These are phyloP conservation scores for Ceratocystis papillata DNA, from an alignment of 2,329 filamentous ascomycete genomes.

Conservation along the genomic window DNA sequence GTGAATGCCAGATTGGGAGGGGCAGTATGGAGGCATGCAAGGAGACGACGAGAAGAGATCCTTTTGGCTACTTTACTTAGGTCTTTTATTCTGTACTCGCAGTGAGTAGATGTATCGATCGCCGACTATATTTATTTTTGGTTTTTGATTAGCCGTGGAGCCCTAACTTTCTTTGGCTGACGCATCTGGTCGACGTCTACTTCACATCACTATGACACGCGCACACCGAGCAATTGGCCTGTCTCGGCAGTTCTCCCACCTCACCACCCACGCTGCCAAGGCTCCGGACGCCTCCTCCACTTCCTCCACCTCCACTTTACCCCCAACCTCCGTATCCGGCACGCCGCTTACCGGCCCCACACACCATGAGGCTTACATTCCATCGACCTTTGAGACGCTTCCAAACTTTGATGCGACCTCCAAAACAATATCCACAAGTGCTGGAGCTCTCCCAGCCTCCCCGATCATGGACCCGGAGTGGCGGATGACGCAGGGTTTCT, in stretches of 20 bases:
- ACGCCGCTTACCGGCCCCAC: not conserved
- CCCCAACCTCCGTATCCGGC: not conserved
- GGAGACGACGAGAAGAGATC: not conserved
- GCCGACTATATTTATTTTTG: too few relatives aligned
- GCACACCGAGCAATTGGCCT: not conserved
- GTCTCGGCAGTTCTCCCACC: not conserved
- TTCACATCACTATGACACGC: not conserved
- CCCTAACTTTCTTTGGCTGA: too few relatives aligned
- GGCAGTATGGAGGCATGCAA: not conserved
- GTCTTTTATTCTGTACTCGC: too few relatives aligned
- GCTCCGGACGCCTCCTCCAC: not conserved
- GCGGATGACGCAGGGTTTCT: constrained; percentile 37
- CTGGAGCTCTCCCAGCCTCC: constrained; percentile 42
- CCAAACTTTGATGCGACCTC: constrained; percentile 31
- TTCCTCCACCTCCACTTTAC: not conserved
- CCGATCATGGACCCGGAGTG: constrained; percentile 45
- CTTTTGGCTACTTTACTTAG: too few relatives aligned
- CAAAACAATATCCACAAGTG: constrained; percentile 38
- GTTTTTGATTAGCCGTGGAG: too few relatives aligned
- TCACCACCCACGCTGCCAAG: not conserved
- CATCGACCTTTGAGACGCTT: constrained; percentile 18
- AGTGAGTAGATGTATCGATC: too few relatives aligned
- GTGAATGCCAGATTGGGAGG: not conserved
- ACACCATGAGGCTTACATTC: constrained; percentile 1
- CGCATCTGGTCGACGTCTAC: not conserved